Evolutionary conservation across 163 green algal species (phyloP).

Genomic region (Trebouxia gelatinosa): DNA sequence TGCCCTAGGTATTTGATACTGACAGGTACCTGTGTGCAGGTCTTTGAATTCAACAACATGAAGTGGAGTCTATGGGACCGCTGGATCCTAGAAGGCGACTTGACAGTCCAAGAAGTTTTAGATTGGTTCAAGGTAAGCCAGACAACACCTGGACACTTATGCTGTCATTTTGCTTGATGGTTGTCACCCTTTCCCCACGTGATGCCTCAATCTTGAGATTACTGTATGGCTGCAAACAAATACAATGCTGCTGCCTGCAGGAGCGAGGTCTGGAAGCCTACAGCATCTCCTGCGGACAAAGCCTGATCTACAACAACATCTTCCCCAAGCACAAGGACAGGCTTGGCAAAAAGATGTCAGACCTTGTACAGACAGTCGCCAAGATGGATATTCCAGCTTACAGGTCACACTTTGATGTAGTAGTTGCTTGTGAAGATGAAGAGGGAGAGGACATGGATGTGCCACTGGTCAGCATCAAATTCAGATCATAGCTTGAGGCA

Average conservation of each 20-base stretch:
- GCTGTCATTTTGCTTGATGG: no score
- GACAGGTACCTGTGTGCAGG: neutral
- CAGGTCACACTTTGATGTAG: constrained; percentile 88
- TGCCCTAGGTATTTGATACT: no score
- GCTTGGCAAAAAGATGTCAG: constrained; percentile 82
- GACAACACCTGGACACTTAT: neutral
- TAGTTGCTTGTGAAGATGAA: constrained; percentile 91
- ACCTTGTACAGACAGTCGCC: constrained; percentile 75
- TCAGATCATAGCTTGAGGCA: no score
- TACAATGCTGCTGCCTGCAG: constrained; percentile 33
- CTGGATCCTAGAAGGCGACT: constrained; percentile 95
- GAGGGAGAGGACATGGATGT: constrained; percentile 97
- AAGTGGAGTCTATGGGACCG: constrained; percentile 95
- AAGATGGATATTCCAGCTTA: constrained; percentile 84
- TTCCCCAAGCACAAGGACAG: constrained; percentile 97
- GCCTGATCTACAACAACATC: constrained; percentile 98
- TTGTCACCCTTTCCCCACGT: no score
- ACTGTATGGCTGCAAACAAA: no score
- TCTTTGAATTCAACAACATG: constrained; percentile 59
- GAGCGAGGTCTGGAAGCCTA: constrained; percentile 72
- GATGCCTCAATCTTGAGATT: no score
- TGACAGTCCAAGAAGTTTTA: constrained; percentile 88
- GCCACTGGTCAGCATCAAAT: constrained; percentile 92
- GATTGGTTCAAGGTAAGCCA: constrained; percentile 68
- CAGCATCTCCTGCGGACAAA: constrained; percentile 88